These are phyloP conservation scores for Nakazawaea anatomiae DNA, from an alignment of 805 yeast species.

Conservation along the genomic window DNA sequence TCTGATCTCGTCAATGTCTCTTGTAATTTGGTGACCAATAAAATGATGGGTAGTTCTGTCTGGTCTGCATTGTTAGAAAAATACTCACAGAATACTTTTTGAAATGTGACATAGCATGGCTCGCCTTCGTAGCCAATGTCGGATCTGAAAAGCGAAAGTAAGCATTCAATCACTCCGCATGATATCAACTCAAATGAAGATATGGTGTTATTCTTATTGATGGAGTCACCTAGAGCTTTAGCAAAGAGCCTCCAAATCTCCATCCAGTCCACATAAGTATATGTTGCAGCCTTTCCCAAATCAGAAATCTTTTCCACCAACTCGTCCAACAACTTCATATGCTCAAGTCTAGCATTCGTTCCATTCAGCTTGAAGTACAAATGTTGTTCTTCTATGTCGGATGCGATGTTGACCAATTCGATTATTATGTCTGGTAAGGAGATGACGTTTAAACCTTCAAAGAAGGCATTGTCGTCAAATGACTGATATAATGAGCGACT, in stretches of 20 bases:
- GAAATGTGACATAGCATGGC: slow-evolving; percentile 39
- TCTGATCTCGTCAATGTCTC: slow-evolving; percentile 72
- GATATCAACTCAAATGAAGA: slow-evolving; percentile 75
- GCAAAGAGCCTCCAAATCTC: slow-evolving; percentile 33
- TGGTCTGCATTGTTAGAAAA: slow-evolving; percentile 23
- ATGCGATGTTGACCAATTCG: slow-evolving; percentile 13
- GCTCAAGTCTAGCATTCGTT: slow-evolving; percentile 19
- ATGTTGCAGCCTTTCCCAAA: slow-evolving; percentile 12
- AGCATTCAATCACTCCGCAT: slow-evolving; percentile 52
- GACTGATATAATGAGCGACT: slow-evolving; percentile 16
- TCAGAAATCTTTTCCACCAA: slow-evolving; percentile 19
- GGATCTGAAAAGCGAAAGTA: slow-evolving; percentile 30
- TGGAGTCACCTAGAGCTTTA: slow-evolving; percentile 24
- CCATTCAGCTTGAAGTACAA: slow-evolving; percentile 18
- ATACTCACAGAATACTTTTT: slow-evolving; percentile 31
- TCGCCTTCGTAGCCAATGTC: slow-evolving; percentile 21
- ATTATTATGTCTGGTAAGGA: slow-evolving; percentile 6
- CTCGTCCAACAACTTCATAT: slow-evolving; percentile 22
- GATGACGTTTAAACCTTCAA: not conserved
- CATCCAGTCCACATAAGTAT: slow-evolving; percentile 26
- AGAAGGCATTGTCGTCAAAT: slow-evolving; percentile 6
- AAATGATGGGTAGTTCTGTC: slow-evolving; percentile 27
- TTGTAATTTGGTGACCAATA: slow-evolving; percentile 55
- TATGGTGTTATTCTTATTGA: slow-evolving; percentile 19
- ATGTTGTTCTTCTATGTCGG: slow-evolving; percentile 25